Conservation (phyloP, 192 early-diverging fungal species). For the Umbelopsis vinacea region DNA sequence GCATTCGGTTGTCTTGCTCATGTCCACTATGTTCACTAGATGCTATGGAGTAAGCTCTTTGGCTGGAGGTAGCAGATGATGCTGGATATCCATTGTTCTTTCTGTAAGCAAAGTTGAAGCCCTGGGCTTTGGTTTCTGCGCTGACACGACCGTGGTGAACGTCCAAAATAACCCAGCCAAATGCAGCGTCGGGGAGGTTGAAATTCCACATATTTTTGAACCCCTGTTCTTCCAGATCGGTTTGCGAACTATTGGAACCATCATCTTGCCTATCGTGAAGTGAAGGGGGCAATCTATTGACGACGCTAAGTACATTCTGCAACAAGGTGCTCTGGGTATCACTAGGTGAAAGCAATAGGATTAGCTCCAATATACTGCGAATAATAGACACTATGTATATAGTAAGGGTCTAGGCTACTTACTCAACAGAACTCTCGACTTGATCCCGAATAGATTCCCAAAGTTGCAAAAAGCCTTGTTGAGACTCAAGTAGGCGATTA, state of each 20-base stretch:
- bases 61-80: constrained; percentile 14
- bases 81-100: constrained; percentile 36
- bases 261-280: constrained; percentile 38
- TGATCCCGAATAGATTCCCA: constrained; percentile 59
- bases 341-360: constrained; percentile 29
- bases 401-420: constrained; percentile 21
- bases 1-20: not conserved
- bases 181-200: constrained; percentile 62
- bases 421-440: constrained; percentile 59
- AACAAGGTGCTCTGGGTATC: constrained; percentile 52
- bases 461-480: constrained; percentile 54
- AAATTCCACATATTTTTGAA: constrained; percentile 72
- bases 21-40: constrained; percentile 13
- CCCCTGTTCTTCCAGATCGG: constrained; percentile 52
- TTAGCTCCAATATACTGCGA: not conserved
- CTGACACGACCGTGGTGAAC: constrained; percentile 54
- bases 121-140: constrained; percentile 61
- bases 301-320: constrained; percentile 55
- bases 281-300: constrained; percentile 54
- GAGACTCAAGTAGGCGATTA: constrained; percentile 52
- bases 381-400: not conserved
- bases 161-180: constrained; percentile 56
- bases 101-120: constrained; percentile 65
- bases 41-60: constrained; percentile 16
- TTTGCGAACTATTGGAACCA: not conserved